These are phyloP conservation scores for Nothophoma quercina DNA, from an alignment of 2,329 filamentous ascomycete species.

Conservation along the genomic window DNA sequence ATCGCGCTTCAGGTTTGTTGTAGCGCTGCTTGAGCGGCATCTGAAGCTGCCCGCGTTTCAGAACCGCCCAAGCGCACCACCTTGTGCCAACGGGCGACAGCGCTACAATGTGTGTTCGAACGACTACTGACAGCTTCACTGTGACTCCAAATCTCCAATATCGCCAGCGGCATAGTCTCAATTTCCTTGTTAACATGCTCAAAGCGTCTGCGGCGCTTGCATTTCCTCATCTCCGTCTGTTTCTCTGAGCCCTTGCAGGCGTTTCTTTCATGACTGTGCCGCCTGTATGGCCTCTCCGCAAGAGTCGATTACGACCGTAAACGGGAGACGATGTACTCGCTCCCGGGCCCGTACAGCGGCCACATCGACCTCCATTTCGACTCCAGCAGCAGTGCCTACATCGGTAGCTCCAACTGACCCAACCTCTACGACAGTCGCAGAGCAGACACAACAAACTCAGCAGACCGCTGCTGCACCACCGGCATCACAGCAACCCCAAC, in stretches of 20 bases:
- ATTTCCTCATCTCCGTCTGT: slow-evolving; percentile 39
- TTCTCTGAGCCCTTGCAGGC: slow-evolving; percentile 38
- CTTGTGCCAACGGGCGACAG: slow-evolving; percentile 46
- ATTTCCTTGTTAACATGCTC: slow-evolving; percentile 47
- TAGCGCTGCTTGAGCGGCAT: slow-evolving; percentile 45
- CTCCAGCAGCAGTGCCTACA: slow-evolving; percentile 25
- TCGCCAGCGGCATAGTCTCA: slow-evolving; percentile 34
- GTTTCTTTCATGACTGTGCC: slow-evolving; percentile 43
- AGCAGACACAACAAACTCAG: slow-evolving; percentile 32
- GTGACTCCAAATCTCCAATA: slow-evolving; percentile 32
- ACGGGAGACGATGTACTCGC: slow-evolving; percentile 50
- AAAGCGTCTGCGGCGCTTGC: slow-evolving; percentile 44
- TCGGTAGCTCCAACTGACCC: slow-evolving; percentile 28
- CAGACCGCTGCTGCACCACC: slow-evolving; percentile 26
- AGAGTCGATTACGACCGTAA: slow-evolving; percentile 49
- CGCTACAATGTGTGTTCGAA: slow-evolving; percentile 39
- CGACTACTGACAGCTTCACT: slow-evolving; percentile 32
- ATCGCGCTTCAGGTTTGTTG: slow-evolving; percentile 49
- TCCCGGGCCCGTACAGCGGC: slow-evolving; percentile 44
- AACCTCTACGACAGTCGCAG: slow-evolving; percentile 29
- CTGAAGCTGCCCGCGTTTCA: slow-evolving; percentile 49
- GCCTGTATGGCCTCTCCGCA: slow-evolving; percentile 50
- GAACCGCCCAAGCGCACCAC: slow-evolving; percentile 39
- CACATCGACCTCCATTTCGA: slow-evolving; percentile 28
- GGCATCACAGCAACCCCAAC: slow-evolving; percentile 23